Percentiles rank a stretch among this genome's conserved stretches.
Conservation (phyloP, 306 rosid species). For the Vigna nakashimae region DNA sequence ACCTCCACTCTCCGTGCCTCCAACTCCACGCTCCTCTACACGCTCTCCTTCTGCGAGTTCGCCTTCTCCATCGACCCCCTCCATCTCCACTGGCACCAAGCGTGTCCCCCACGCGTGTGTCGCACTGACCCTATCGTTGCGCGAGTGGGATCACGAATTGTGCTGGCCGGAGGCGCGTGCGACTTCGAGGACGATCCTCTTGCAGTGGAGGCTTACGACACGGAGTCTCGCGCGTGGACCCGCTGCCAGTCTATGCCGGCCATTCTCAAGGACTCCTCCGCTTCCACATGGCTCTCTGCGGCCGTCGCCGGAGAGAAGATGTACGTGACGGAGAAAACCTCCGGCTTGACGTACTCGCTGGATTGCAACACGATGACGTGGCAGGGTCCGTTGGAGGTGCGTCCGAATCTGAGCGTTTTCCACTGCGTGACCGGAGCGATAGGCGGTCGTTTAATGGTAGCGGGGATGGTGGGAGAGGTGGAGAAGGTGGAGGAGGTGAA, state of each 20-base stretch:
- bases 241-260: slow-evolving; percentile 60
- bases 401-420: slow-evolving; percentile 28
- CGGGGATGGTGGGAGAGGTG: slow-evolving; percentile 53
- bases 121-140: slow-evolving; percentile 70
- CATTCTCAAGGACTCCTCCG: slow-evolving; percentile 49
- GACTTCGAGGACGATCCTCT: slow-evolving; percentile 66
- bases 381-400: slow-evolving; percentile 64
- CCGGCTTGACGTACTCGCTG: slow-evolving; percentile 58
- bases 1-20: slow-evolving; percentile 58
- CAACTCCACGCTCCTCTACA: slow-evolving; percentile 65
- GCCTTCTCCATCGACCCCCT: slow-evolving; percentile 70
- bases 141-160: slow-evolving; percentile 32
- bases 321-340: slow-evolving; percentile 53
- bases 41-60: slow-evolving; percentile 53
- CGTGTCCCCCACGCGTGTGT: slow-evolving; percentile 52
- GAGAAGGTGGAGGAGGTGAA: slow-evolving; percentile 56
- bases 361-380: slow-evolving; percentile 55
- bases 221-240: slow-evolving; percentile 44
- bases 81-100: slow-evolving; percentile 54
- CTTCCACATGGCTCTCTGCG: slow-evolving; percentile 62
- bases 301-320: slow-evolving; percentile 49
- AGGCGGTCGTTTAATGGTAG: slow-evolving; percentile 46
- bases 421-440: slow-evolving; percentile 44
- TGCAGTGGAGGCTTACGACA: slow-evolving; percentile 62
- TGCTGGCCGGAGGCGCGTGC: slow-evolving; percentile 68